phyloP scores from a whole-genome alignment of 495 filamentous ascomycete species.

The Antarctomyces pellizariae region DNA sequence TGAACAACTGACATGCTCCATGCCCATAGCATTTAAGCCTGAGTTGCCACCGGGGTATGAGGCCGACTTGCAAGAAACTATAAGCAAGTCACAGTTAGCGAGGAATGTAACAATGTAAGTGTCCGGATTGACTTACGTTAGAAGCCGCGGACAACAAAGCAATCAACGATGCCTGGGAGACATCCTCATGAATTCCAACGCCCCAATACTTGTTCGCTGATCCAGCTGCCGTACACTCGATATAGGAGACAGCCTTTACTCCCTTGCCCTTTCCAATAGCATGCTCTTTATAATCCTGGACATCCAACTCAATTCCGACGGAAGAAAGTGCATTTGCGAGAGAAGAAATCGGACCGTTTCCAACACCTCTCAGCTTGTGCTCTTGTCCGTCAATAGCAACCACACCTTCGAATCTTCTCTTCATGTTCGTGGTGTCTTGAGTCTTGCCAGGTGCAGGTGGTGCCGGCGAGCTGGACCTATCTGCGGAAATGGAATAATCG shows the following conservation, averaged over 20 bases:
- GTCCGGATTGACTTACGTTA: conserved; percentile 47
- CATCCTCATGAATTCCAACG: conserved; percentile 86
- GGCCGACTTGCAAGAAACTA: conserved; percentile 34
- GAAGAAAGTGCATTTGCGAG: conserved; percentile 59
- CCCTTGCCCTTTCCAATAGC: conserved; percentile 59
- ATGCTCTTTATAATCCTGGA: conserved; percentile 91
- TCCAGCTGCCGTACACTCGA: conserved; percentile 62
- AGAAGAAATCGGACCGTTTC: conserved; percentile 78
- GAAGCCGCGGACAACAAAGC: conserved; percentile 73
- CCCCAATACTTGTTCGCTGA: conserved; percentile 66
- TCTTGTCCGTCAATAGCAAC: conserved; percentile 64
- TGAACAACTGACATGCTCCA: too few relatives aligned
- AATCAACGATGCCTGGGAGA: conserved; percentile 77
- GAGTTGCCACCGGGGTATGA: conserved; percentile 29
- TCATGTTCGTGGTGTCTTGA: conserved; percentile 50
- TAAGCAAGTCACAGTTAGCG: conserved; percentile 2
- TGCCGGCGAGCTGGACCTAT: conserved; percentile 55
- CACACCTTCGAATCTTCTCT: conserved; percentile 69
- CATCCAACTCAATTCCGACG: conserved; percentile 78
- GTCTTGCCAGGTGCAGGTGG: conserved; percentile 44
- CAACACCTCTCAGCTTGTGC: conserved; percentile 52
- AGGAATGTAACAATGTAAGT: not conserved
- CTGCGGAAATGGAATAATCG: conserved; percentile 79
- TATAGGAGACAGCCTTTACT: conserved; percentile 81
- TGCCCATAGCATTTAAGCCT: too few relatives aligned